phyloP scores from a whole-genome alignment of 2,329 filamentous ascomycete species.

The Fusarium anthophilum region DNA sequence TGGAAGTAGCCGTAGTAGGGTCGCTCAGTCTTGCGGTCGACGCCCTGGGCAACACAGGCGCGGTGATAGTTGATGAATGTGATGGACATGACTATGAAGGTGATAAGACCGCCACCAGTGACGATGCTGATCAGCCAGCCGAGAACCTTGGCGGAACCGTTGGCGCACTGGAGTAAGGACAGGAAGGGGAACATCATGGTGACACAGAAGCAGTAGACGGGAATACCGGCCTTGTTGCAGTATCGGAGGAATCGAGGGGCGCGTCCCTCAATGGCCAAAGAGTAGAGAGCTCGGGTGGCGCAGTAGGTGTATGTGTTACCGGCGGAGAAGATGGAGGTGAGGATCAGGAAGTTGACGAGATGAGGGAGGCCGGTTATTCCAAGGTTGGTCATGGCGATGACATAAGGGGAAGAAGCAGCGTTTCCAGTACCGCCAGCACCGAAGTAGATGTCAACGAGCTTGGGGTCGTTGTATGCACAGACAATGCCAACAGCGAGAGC shows the following conservation, averaged over 20 bases:
- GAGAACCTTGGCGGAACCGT: conserved; percentile 58
- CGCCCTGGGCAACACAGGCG: conserved; percentile 61
- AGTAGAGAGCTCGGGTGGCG: conserved; percentile 58
- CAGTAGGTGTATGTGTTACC: conserved; percentile 54
- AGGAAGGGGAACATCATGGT: conserved; percentile 62
- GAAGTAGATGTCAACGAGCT: conserved; percentile 62
- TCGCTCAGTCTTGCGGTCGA: conserved; percentile 60
- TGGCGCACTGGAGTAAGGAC: conserved; percentile 60
- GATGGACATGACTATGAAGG: conserved; percentile 64
- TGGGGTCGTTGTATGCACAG: conserved; percentile 63
- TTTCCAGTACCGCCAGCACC: conserved; percentile 46
- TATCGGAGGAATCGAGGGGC: conserved; percentile 62
- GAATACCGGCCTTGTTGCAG: conserved; percentile 68
- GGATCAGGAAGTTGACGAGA: conserved; percentile 63
- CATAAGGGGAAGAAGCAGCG: conserved; percentile 59
- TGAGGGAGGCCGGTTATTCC: conserved; percentile 61
- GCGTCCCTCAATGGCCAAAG: conserved; percentile 58
- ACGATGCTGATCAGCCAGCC: conserved; percentile 64
- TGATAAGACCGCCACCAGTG: conserved; percentile 66
- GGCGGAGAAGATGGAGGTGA: conserved; percentile 48
- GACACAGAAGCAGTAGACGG: conserved; percentile 63
- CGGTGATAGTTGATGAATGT: conserved; percentile 59
- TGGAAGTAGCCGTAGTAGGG: conserved; percentile 62
- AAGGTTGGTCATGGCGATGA: conserved; percentile 59
- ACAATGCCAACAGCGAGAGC: conserved; percentile 71